Conservation (phyloP, 352 stramenopile genomes). For the Phytopythium mirpurense region DNA sequence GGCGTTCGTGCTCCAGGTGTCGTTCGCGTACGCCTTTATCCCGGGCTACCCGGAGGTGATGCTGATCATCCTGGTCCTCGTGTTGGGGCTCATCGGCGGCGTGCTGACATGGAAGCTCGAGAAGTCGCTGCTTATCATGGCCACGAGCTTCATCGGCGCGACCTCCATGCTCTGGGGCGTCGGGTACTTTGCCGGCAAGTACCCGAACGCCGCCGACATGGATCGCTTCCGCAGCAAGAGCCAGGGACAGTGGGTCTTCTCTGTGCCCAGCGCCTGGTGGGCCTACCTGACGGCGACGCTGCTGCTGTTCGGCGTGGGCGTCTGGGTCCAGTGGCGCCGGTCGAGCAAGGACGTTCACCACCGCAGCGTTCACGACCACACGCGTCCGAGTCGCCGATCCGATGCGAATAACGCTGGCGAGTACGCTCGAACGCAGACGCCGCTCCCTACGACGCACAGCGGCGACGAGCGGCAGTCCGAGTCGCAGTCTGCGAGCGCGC, state of each 20-base stretch:
- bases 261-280: conserved; percentile 57
- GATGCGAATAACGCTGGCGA: no score
- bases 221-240: conserved; percentile 29
- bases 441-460: neutral
- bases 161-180: conserved; percentile 44
- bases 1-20: conserved; percentile 25
- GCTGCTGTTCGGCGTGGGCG: conserved; percentile 35
- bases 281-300: conserved; percentile 47
- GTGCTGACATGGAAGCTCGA: conserved; percentile 55
- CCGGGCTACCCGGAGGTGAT: conserved; percentile 40
- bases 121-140: conserved; percentile 41
- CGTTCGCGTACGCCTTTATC: conserved; percentile 32
- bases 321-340: conserved; percentile 24
- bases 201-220: conserved; percentile 55
- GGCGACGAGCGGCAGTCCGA: neutral
- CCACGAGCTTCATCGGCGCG: conserved; percentile 60
- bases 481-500: no score
- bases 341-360: conserved; percentile 12
- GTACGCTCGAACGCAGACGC: neutral
- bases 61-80: conserved; percentile 30
- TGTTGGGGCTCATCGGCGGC: conserved; percentile 31
- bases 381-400: no score
- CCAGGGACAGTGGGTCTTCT: conserved; percentile 28
- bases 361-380: conserved; percentile 8
- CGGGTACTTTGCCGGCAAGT: conserved; percentile 68